Evolutionary conservation across 2,329 filamentous ascomycete genomes (phyloP).

Genomic region (Pseudogymnoascus sp.): DNA sequence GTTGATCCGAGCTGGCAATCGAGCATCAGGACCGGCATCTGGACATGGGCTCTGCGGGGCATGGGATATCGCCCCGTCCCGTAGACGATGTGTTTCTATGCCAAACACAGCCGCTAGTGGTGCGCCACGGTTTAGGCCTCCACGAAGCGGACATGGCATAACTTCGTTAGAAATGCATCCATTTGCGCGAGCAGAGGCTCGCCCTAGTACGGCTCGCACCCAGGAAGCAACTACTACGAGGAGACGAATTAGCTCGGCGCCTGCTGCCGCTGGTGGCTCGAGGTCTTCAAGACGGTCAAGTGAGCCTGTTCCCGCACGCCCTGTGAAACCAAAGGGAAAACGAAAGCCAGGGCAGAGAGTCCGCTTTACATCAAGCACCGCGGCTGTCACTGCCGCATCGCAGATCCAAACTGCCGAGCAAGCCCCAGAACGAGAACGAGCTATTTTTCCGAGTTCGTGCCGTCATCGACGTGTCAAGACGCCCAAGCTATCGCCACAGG

Average conservation of each 20-base stretch:
- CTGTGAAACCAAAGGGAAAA: conserved; percentile 1
- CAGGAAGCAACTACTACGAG: background rate
- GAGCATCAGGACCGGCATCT: background rate
- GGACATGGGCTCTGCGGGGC: background rate
- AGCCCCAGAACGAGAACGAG: background rate
- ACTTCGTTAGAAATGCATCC: conserved; percentile 23
- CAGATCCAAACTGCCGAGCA: background rate
- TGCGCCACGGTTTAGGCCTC: conserved; percentile 24
- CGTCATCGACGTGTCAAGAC: background rate
- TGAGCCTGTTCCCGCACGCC: background rate
- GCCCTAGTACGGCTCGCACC: background rate
- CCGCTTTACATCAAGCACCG: conserved; percentile 4
- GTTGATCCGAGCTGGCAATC: conserved; percentile 12
- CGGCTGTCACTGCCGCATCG: background rate
- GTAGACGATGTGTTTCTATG: background rate
- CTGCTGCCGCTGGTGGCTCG: background rate
- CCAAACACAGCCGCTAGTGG: conserved; percentile 5
- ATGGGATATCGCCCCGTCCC: background rate
- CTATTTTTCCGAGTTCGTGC: background rate
- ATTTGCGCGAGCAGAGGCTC: conserved; percentile 14
- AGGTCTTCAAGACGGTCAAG: background rate
- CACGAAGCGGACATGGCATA: conserved; percentile 23
- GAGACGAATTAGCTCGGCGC: background rate
- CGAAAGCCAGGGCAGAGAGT: conserved; percentile 5
- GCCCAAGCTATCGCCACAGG: background rate